Evolutionary conservation across 148 eudicot species (phyloP), one percentile per base, ranked within the genome.

Genomic region (Rhododendron vialii): DNA sequence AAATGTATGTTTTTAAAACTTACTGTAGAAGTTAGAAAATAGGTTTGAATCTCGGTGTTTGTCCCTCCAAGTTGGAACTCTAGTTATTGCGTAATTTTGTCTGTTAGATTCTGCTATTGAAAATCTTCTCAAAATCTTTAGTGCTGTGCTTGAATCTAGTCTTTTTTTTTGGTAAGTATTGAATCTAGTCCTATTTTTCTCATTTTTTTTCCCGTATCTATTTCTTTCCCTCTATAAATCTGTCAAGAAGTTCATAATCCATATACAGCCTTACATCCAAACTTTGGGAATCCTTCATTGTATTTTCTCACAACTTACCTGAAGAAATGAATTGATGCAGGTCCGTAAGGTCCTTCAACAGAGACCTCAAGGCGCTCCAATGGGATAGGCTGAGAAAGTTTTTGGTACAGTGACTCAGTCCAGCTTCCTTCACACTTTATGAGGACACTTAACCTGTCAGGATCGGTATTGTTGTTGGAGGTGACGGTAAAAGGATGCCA

Each of bases 401-500:
- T 45, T 14, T 88, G 69, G 79, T 88, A 88, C 36, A 96, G 83
- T 88, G 92, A 90, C 47, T 88, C 86, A 0, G 95, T 90, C 98
- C 98, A 96, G 14, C 83, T 91, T 86, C 98, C 98, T 87, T 91
- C 91, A 69, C 90, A 87, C 87, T 94, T 96, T 47, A 96, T 84
- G 14, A 93, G 87, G 57, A 96, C 88, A 87, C 98, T 96, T 20
- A 96, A 83, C 88, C 87, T 91, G 41, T 94, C 94, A 11, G 88
- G 81, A 84, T 93, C 98, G 87, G 91, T 88, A 13, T 83, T 90
- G 30, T 91, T 88, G 76, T 89, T 93, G 10, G 98, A 96, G 45
- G 79, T 93, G 47, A 96, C 43, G 0, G 94, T 92, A 83, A 93
- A 96, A 59, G 98, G 98, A 86, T 96, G 98, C 98, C 98, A 96